Percentiles rank a stretch among this genome's conserved stretches.
Evolutionary conservation across 139 green algal species (phyloP).

Genomic region (Picochlorum sp.): DNA sequence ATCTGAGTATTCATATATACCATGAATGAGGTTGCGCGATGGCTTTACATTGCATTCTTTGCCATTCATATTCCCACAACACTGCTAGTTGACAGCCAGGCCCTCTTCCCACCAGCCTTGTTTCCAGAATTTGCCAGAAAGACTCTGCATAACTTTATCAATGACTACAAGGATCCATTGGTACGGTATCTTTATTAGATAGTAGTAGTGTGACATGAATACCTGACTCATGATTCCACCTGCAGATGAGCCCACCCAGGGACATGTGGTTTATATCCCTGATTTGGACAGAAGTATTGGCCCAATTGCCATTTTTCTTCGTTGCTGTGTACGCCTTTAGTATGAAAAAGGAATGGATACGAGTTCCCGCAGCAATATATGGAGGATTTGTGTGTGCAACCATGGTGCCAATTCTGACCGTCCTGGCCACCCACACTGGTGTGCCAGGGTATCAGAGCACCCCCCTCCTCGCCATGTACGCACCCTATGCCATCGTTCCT

Average conservation of each 20-base stretch:
- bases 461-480: conserved; percentile 9
- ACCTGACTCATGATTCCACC: no score
- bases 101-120: not conserved
- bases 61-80: conserved; percentile 66
- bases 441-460: not conserved
- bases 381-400: conserved; percentile 51
- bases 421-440: conserved; percentile 22
- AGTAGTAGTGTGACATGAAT: not conserved
- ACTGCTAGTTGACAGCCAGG: conserved; percentile 60
- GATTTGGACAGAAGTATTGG: conserved; percentile 45
- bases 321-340: conserved; percentile 46
- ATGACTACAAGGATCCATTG: conserved; percentile 47
- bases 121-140: conserved; percentile 8
- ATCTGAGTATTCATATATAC: no score
- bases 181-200: conserved; percentile 15
- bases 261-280: conserved; percentile 60
- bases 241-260: not conserved
- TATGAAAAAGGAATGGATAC: conserved; percentile 52
- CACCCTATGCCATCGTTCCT: not conserved
- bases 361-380: conserved; percentile 61
- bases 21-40: no score
- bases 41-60: conserved; percentile 40
- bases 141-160: conserved; percentile 18
- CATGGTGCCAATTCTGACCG: conserved; percentile 57
- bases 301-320: conserved; percentile 78